Conservation (phyloP, 1,139 yeast species). For the Chernovozyma aurita region DNA sequence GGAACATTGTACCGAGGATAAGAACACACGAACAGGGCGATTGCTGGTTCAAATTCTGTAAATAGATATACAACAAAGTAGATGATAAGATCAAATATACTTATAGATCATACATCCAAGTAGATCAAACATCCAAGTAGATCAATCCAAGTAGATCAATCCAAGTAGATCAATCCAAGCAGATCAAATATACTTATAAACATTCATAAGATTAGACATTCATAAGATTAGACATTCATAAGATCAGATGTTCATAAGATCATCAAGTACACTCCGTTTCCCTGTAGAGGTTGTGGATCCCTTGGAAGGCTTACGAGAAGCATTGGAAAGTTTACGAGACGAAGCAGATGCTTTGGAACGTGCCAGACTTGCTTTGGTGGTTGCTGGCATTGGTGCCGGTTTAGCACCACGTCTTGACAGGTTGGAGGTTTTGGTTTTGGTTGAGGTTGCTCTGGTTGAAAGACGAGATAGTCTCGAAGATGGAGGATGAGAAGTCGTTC, state of each 20-base stretch:
- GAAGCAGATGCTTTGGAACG: background rate
- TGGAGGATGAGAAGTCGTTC: background rate
- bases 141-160: too few species aligned
- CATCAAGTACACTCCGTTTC: conserved; percentile 4
- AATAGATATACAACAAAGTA: too few species aligned
- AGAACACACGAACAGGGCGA: conserved; percentile 3
- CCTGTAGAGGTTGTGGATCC: background rate
- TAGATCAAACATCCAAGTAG: too few species aligned
- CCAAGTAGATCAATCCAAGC: too few species aligned
- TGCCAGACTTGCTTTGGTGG: background rate
- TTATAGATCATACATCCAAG: too few species aligned
- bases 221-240: too few species aligned
- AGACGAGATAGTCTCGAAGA: background rate
- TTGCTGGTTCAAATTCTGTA: background rate
- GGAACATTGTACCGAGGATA: conserved; percentile 5
- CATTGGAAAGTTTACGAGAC: background rate
- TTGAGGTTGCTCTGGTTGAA: background rate
- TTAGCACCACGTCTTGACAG: too few species aligned
- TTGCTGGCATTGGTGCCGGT: background rate
- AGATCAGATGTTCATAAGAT: conserved; percentile 5
- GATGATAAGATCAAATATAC: too few species aligned
- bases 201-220: too few species aligned
- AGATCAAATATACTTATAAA: too few species aligned
- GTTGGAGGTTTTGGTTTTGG: background rate
- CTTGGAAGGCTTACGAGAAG: background rate